A percentile compares a stretch with the other conserved stretches of the same genome.
phyloP scores from a whole-genome alignment of 208 protist genomes.

The Leishmania aethiopica region DNA sequence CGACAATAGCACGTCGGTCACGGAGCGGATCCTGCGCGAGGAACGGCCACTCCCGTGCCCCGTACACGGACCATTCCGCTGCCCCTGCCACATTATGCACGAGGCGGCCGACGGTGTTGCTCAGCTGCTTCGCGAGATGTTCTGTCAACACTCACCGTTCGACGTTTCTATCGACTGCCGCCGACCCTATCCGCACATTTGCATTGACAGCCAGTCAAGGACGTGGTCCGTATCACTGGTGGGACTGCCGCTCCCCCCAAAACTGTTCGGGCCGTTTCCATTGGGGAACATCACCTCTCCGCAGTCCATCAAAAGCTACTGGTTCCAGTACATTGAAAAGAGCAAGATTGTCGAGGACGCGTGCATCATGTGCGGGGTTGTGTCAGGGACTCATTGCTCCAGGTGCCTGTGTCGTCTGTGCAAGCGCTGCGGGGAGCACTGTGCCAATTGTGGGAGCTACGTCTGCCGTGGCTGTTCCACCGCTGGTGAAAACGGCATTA shows the following conservation, averaged over 20 bases:
- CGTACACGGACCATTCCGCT: slow-evolving; percentile 61
- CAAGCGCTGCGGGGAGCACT: slow-evolving; percentile 30
- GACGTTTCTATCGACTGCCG: slow-evolving; percentile 35
- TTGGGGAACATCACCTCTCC: slow-evolving; percentile 27
- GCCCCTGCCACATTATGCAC: slow-evolving; percentile 54
- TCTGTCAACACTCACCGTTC: slow-evolving; percentile 26
- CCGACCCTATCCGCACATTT: slow-evolving; percentile 22
- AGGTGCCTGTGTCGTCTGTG: slow-evolving; percentile 46
- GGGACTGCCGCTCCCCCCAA: slow-evolving; percentile 25
- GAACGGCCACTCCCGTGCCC: slow-evolving; percentile 33
- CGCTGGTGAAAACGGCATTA: slow-evolving; percentile 73
- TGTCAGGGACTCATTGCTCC: slow-evolving; percentile 9
- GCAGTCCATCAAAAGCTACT: slow-evolving; percentile 25
- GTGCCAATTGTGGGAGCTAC: slow-evolving; percentile 25
- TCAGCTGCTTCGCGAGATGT: slow-evolving; percentile 45
- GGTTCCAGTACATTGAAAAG: slow-evolving; percentile 17
- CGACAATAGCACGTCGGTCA: not conserved
- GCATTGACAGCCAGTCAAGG: slow-evolving; percentile 25
- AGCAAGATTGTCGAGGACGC: slow-evolving; percentile 21
- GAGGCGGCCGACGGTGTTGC: slow-evolving; percentile 28
- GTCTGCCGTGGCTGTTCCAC: slow-evolving; percentile 56
- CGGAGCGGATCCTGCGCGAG: slow-evolving; percentile 7
- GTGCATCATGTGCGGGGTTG: slow-evolving; percentile 23
- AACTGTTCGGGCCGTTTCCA: slow-evolving; percentile 31
- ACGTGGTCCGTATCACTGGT: slow-evolving; percentile 30